A percentile compares a stretch with the other conserved stretches of the same genome.
phyloP scores from a whole-genome alignment of 805 yeast species.

The Schwanniomyces yamadae region DNA sequence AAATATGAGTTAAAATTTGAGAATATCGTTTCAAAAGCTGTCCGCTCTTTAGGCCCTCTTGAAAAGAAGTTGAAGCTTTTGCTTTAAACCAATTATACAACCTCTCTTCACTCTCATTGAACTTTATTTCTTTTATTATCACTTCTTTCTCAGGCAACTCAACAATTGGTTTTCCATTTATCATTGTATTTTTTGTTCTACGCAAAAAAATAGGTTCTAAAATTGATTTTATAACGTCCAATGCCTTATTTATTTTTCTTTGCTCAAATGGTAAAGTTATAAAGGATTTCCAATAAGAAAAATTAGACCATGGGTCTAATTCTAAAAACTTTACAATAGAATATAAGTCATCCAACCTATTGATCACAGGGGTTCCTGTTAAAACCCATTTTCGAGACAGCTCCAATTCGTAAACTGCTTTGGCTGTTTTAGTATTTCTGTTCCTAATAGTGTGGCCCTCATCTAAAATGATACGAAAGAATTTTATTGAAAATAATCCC shows the following conservation, averaged over 20 bases:
- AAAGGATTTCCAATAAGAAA: conserved; percentile 83
- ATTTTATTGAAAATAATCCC: conserved; percentile 72
- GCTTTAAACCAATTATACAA: conserved; percentile 69
- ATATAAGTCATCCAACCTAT: conserved; percentile 81
- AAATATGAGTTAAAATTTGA: conserved; percentile 75
- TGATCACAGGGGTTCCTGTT: conserved; percentile 92
- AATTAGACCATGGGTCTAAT: conserved; percentile 88
- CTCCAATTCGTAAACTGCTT: conserved; percentile 65
- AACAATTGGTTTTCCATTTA: conserved; percentile 71
- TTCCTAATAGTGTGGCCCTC: conserved; percentile 91
- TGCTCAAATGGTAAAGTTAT: conserved; percentile 81
- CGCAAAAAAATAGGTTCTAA: conserved; percentile 80
- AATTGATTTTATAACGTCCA: conserved; percentile 81
- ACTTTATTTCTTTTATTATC: conserved; percentile 60
- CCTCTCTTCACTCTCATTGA: conserved; percentile 62
- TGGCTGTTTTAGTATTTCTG: conserved; percentile 73
- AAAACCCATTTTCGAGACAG: conserved; percentile 77
- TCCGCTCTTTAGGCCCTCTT: conserved; percentile 61
- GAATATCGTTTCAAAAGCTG: conserved; percentile 70
- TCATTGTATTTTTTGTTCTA: conserved; percentile 74
- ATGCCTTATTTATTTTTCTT: conserved; percentile 65
- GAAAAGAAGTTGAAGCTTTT: conserved; percentile 62
- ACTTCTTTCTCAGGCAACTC: conserved; percentile 76
- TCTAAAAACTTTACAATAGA: conserved; percentile 71
- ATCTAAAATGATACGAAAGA: conserved; percentile 75